These are phyloP conservation scores for Chlorella sp. DNA, from an alignment of 139 green algal species.

Conservation along the genomic window DNA sequence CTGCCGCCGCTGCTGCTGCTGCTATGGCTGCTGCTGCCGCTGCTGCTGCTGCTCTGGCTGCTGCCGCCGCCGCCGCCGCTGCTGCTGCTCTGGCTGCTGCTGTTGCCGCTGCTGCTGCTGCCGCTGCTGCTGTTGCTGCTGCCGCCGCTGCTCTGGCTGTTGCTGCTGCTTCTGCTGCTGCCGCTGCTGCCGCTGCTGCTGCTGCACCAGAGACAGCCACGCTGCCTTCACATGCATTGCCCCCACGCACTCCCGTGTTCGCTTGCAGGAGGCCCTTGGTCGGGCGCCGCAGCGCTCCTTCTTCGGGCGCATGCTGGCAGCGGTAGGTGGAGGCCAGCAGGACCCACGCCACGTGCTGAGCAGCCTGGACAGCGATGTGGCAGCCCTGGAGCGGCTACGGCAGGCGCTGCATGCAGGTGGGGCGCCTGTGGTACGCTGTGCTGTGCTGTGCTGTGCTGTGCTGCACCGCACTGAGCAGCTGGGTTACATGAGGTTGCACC, in stretches of 20 bases:
- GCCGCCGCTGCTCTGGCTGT: too few species aligned
- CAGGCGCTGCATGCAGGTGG: constrained; percentile 38
- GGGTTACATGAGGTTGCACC: constrained; percentile 71
- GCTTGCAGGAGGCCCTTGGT: constrained; percentile 1
- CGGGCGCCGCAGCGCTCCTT: constrained; percentile 45
- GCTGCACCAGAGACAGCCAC: not conserved
- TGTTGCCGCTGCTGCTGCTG: not conserved
- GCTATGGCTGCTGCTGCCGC: too few species aligned
- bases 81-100: too few species aligned
- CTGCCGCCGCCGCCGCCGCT: not conserved
- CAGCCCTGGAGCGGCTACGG: constrained; percentile 62
- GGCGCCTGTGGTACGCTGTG: not conserved
- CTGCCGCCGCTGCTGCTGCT: too few species aligned
- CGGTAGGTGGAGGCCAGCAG: constrained; percentile 37
- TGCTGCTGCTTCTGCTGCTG: not conserved
- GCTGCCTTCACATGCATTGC: not conserved
- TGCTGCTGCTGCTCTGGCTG: not conserved
- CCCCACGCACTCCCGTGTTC: not conserved
- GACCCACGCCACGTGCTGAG: constrained; percentile 46
- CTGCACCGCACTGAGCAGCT: constrained; percentile 39
- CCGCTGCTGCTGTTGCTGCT: not conserved
- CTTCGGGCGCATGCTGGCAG: constrained; percentile 54
- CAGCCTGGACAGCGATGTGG: constrained; percentile 70
- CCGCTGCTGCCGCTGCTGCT: not conserved
- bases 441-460: not conserved